Evolutionary conservation across 108 stramenopile genomes (phyloP).

Genomic region (Schizochytrium sp.): DNA sequence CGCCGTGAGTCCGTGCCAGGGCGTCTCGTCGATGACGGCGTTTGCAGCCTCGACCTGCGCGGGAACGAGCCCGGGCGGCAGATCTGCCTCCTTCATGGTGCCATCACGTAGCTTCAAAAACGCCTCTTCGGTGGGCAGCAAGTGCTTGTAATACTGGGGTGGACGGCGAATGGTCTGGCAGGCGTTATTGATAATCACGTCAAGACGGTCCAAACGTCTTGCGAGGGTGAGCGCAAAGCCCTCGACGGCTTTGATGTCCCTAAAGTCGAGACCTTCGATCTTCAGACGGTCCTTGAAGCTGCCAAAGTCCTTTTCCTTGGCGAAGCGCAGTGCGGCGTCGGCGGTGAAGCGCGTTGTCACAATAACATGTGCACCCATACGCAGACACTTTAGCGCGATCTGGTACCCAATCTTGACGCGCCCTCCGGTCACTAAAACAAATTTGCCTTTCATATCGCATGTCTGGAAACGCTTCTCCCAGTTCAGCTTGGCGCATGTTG

Average conservation of each 20-base stretch:
- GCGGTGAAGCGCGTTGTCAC: constrained; percentile 19
- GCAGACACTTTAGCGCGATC: constrained; percentile 63
- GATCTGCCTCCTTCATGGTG: not conserved
- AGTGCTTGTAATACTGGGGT: constrained; percentile 64
- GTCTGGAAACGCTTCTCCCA: constrained; percentile 66
- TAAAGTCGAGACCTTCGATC: not conserved
- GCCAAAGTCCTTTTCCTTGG: not conserved
- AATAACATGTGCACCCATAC: constrained; percentile 24
- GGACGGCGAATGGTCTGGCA: constrained; percentile 83
- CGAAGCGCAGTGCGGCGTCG: not conserved
- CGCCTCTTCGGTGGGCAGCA: constrained; percentile 52
- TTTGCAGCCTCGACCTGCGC: not conserved
- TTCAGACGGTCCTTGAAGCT: not conserved
- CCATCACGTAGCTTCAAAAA: not conserved
- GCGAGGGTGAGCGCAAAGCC: not conserved
- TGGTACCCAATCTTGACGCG: constrained; percentile 83
- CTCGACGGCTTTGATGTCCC: not conserved
- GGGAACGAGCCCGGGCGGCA: not conserved
- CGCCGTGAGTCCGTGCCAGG: not conserved
- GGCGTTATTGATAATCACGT: constrained; percentile 80
- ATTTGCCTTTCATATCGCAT: constrained; percentile 43
- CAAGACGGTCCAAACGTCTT: constrained; percentile 39
- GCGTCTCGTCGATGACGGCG: not conserved
- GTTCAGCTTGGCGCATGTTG: constrained; percentile 67
- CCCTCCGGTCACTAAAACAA: constrained; percentile 72